Conservation (phyloP, 495 filamentous ascomycete genomes). For the Penicillium waksmanii region DNA sequence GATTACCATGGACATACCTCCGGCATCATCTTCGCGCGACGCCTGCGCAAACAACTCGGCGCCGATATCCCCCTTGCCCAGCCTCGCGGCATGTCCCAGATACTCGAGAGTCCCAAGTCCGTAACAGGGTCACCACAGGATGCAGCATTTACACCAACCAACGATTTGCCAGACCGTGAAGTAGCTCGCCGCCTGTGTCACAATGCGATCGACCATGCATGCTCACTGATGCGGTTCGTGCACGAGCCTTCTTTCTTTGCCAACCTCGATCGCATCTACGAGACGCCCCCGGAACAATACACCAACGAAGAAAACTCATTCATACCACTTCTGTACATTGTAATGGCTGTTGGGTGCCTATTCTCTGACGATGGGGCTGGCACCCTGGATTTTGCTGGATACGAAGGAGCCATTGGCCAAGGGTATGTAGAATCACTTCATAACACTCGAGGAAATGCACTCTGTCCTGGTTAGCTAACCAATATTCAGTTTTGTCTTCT, state of each 20-base stretch:
- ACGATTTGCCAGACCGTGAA: slow-evolving; percentile 72
- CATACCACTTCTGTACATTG: slow-evolving; percentile 80
- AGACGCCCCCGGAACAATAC: slow-evolving; percentile 67
- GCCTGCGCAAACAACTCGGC: slow-evolving; percentile 84
- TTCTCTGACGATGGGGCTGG: slow-evolving; percentile 61
- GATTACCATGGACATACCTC: slow-evolving; percentile 96
- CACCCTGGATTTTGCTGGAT: slow-evolving; percentile 57
- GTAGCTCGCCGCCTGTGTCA: slow-evolving; percentile 71
- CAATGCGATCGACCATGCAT: slow-evolving; percentile 81
- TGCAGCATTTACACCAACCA: slow-evolving; percentile 52
- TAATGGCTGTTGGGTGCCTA: slow-evolving; percentile 84
- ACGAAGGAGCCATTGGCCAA: slow-evolving; percentile 76
- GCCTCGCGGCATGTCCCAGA: slow-evolving; percentile 44
- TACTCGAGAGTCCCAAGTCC: slow-evolving; percentile 76
- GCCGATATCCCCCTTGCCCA: slow-evolving; percentile 48
- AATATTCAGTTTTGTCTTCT: slow-evolving; percentile 76
- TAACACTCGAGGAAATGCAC: neutral
- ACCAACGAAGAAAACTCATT: slow-evolving; percentile 78
- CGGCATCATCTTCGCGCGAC: slow-evolving; percentile 80
- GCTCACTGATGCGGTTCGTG: slow-evolving; percentile 81
- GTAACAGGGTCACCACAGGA: slow-evolving; percentile 64
- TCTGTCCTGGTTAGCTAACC: slow-evolving; percentile 4
- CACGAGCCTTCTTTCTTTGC: slow-evolving; percentile 85
- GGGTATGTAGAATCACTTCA: slow-evolving; percentile 56
- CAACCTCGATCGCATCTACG: slow-evolving; percentile 79